A percentile compares a stretch with the other conserved stretches of the same genome.
Conservation (phyloP, 2,329 filamentous ascomycete species). For the Metarhizium sp. region DNA sequence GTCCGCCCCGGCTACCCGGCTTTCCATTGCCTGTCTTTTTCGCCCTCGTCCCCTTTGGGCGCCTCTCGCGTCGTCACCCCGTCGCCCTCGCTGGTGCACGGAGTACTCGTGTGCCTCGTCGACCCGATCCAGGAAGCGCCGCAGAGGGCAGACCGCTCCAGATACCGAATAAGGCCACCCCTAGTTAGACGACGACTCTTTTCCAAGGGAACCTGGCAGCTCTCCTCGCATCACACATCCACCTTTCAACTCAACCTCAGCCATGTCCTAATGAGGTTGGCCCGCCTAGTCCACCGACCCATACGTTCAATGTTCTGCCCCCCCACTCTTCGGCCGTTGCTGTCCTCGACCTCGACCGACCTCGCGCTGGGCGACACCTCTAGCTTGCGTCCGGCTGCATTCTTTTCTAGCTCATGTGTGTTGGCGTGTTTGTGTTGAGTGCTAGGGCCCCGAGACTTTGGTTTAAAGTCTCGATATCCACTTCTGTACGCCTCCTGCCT, state of each 20-base stretch:
- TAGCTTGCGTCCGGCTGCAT: constrained; percentile 23
- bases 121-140: constrained; percentile 8
- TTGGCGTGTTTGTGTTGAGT: not conserved
- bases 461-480: constrained; percentile 9
- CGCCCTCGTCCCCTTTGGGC: constrained; percentile 3
- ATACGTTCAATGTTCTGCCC: constrained; percentile 21
- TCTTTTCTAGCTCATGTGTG: not conserved
- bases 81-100: not conserved
- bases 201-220: constrained; percentile 2
- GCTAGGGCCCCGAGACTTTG: not conserved
- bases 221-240: not conserved
- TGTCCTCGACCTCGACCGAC: constrained; percentile 24
- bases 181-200: not conserved
- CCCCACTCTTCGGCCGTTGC: constrained; percentile 25
- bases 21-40: not conserved
- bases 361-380: constrained; percentile 38
- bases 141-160: constrained; percentile 7
- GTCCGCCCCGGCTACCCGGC: constrained; percentile 10
- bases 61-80: constrained; percentile 6
- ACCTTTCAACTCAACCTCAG: constrained; percentile 15
- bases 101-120: not conserved
- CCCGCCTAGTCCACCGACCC: constrained; percentile 30
- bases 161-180: constrained; percentile 9
- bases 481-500: constrained; percentile 14
- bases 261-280: constrained; percentile 36